These are phyloP conservation scores for Colletotrichum somersetense DNA, from an alignment of 2,329 filamentous ascomycete genomes.

Conservation along the genomic window DNA sequence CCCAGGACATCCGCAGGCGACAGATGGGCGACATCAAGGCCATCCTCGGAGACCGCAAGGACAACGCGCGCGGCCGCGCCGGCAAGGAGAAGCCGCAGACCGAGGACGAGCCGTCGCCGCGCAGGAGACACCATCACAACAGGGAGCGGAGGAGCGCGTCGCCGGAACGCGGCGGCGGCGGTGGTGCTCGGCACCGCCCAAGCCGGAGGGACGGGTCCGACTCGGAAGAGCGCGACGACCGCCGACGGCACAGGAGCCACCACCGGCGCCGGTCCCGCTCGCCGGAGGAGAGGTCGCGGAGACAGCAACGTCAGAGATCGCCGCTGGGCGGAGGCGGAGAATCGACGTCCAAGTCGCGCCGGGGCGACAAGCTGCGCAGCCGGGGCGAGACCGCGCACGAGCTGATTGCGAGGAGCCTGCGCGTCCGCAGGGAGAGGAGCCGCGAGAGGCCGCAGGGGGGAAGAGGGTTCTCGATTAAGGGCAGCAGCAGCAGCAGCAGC, in stretches of 20 bases:
- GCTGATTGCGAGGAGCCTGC: not conserved
- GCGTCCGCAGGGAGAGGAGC: not conserved
- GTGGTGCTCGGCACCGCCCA: constrained; percentile 19
- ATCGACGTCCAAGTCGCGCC: constrained; percentile 31
- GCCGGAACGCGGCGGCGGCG: constrained; percentile 25
- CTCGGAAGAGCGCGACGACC: constrained; percentile 30
- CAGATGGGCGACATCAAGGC: constrained; percentile 73
- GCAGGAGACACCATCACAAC: constrained; percentile 16
- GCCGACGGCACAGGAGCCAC: constrained; percentile 37
- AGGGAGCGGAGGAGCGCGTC: constrained; percentile 34
- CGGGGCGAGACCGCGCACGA: constrained; percentile 35
- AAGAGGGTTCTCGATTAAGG: no score
- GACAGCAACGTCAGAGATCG: constrained; percentile 52
- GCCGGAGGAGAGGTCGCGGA: constrained; percentile 47
- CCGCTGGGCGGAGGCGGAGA: constrained; percentile 24
- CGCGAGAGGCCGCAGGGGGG: constrained; percentile 11
- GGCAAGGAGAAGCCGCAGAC: constrained; percentile 26
- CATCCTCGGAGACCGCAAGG: constrained; percentile 61
- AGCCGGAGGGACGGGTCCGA: constrained; percentile 26
- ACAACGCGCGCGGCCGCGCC: constrained; percentile 35
- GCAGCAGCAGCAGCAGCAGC: not conserved
- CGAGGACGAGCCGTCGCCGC: constrained; percentile 13
- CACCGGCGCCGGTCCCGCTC: constrained; percentile 49
- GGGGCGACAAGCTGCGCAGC: constrained; percentile 33
- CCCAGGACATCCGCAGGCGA: constrained; percentile 65